Percentiles rank a stretch among this genome's conserved stretches.
Evolutionary conservation across 306 rosid species (phyloP).

Genomic region (Lotus japonicus): DNA sequence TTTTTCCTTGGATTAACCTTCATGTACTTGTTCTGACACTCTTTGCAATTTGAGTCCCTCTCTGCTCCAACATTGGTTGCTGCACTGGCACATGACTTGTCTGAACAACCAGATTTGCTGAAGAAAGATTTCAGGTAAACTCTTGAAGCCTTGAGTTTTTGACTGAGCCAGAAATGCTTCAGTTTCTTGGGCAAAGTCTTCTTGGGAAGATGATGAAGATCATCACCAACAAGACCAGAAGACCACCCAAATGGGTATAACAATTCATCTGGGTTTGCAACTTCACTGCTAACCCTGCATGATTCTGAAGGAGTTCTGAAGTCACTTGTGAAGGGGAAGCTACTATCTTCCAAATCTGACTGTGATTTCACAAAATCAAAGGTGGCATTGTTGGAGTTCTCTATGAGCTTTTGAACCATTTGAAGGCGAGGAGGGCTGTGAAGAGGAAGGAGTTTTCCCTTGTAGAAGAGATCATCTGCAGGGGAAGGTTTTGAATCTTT

Average conservation of each 20-base stretch:
- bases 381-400: constrained; percentile 26
- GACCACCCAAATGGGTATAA: constrained; percentile 35
- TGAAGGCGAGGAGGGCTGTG: constrained; percentile 88
- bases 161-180: constrained; percentile 50
- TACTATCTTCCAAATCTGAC: constrained; percentile 31
- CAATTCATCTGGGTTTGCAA: constrained; percentile 44
- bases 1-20: constrained; percentile 36
- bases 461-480: constrained; percentile 95
- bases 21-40: constrained; percentile 31
- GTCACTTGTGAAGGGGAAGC: constrained; percentile 38
- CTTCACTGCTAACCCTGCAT: constrained; percentile 58
- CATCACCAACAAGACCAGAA: constrained; percentile 24
- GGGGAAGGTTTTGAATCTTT: constrained; percentile 51
- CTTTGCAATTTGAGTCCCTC: constrained; percentile 18
- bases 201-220: constrained; percentile 16
- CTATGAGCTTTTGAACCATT: constrained; percentile 68
- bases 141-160: constrained; percentile 61
- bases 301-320: constrained; percentile 69
- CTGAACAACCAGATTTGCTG: constrained; percentile 58
- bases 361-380: constrained; percentile 22
- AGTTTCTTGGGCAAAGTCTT: constrained; percentile 66
- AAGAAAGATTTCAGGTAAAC: constrained; percentile 62
- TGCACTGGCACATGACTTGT: constrained; percentile 39
- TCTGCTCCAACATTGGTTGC: constrained; percentile 33
- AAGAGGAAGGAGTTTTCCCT: constrained; percentile 95